Percentiles rank a stretch among this genome's conserved stretches.
phyloP scores from a whole-genome alignment of 1,284 basidiomycete species.

The Puccinia polysora region DNA sequence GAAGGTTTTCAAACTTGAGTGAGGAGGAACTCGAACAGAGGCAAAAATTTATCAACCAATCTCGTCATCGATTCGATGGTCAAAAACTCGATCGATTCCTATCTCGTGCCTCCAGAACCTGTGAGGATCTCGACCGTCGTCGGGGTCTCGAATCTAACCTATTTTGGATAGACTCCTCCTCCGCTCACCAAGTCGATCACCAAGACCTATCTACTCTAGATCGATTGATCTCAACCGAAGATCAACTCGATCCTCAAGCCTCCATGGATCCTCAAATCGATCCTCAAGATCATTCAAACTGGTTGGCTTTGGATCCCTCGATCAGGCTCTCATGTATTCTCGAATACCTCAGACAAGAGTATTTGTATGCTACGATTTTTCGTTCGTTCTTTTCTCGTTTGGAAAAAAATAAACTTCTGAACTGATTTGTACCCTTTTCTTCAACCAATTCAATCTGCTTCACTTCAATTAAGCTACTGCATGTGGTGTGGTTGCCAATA shows the following conservation, averaged over 20 bases:
- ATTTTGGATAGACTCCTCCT: conserved; percentile 10
- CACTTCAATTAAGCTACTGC: conserved; percentile 17
- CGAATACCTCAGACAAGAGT: conserved; percentile 26
- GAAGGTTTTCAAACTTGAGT: neutral
- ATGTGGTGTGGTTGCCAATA: conserved; percentile 44
- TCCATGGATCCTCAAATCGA: neutral
- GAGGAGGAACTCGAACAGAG: conserved; percentile 5
- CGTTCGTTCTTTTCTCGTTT: neutral
- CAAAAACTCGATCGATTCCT: conserved; percentile 18
- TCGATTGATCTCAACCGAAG: neutral
- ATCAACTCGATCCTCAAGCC: neutral
- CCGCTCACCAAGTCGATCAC: neutral
- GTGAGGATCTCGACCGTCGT: conserved; percentile 39
- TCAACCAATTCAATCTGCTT: neutral
- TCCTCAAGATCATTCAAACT: neutral
- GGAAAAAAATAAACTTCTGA: neutral
- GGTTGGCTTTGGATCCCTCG: conserved; percentile 36
- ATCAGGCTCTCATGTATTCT: conserved; percentile 16
- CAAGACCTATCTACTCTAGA: neutral
- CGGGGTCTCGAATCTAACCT: conserved; percentile 25
- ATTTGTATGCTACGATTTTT: conserved; percentile 22
- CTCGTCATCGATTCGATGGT: conserved; percentile 20
- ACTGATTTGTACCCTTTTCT: neutral
- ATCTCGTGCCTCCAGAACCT: conserved; percentile 21
- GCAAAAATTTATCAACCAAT: conserved; percentile 15